Conservation (phyloP, 306 rosid genomes). For the Pterocarpus santalinus region DNA sequence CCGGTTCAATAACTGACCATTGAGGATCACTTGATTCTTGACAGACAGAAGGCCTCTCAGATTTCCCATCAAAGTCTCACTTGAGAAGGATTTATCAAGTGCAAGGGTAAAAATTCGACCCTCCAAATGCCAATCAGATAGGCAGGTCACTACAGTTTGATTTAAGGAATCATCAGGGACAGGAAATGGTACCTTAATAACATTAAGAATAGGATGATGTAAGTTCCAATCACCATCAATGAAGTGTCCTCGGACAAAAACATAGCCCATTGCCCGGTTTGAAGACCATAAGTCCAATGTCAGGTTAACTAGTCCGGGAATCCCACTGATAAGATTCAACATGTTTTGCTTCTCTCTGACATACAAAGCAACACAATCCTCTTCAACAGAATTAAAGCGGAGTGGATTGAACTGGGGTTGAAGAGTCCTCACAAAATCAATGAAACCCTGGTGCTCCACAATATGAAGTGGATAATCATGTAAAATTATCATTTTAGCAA, state of each 20-base stretch:
- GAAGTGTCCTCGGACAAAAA: slow-evolving; percentile 83
- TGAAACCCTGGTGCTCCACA: slow-evolving; percentile 82
- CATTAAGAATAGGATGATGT: slow-evolving; percentile 79
- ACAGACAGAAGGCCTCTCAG: slow-evolving; percentile 74
- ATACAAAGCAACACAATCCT: slow-evolving; percentile 66
- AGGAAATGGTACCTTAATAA: slow-evolving; percentile 68
- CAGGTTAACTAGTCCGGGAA: slow-evolving; percentile 84
- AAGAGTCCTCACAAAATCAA: slow-evolving; percentile 66
- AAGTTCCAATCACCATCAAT: slow-evolving; percentile 81
- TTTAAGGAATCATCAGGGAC: slow-evolving; percentile 65
- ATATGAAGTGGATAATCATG: slow-evolving; percentile 92
- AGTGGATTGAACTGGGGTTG: slow-evolving; percentile 78
- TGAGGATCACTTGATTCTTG: slow-evolving; percentile 73
- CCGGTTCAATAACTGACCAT: slow-evolving; percentile 78
- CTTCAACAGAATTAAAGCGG: slow-evolving; percentile 59
- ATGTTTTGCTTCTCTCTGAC: slow-evolving; percentile 72
- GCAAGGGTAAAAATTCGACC: slow-evolving; percentile 71
- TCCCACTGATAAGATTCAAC: slow-evolving; percentile 64
- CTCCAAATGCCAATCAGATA: slow-evolving; percentile 86
- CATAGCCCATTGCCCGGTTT: slow-evolving; percentile 69
- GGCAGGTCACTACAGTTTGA: slow-evolving; percentile 68
- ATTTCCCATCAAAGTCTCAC: slow-evolving; percentile 64
- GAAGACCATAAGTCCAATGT: slow-evolving; percentile 84
- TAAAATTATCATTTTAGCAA: slow-evolving; percentile 83
- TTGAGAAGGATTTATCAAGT: slow-evolving; percentile 71